These are phyloP conservation scores for Pisolithus sp. DNA, from an alignment of 768 basidiomycete genomes.

Conservation along the genomic window DNA sequence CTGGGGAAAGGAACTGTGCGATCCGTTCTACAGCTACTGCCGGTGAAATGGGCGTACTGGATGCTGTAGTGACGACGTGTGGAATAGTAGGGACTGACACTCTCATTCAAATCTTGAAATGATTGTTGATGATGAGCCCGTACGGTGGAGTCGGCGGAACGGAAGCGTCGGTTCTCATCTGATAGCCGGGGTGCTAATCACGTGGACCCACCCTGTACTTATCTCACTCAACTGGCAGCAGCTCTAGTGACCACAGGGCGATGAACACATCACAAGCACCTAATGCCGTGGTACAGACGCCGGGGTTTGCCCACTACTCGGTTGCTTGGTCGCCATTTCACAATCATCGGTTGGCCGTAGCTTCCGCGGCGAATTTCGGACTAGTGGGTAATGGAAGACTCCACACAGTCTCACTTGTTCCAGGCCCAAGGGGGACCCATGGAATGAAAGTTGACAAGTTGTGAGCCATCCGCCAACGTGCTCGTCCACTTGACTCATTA, in stretches of 20 bases:
- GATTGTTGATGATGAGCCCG: neutral
- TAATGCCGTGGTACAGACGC: conserved; percentile 58
- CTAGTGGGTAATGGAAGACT: conserved; percentile 93
- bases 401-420: conserved; percentile 51
- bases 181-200: conserved; percentile 2
- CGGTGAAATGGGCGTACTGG: conserved; percentile 34
- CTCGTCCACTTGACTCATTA: conserved; percentile 6
- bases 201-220: neutral
- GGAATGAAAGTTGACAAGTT: conserved; percentile 56
- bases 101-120: conserved; percentile 46
- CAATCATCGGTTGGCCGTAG: conserved; percentile 64
- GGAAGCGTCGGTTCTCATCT: neutral
- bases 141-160: neutral
- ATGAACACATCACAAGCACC: conserved; percentile 34
- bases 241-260: neutral
- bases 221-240: neutral
- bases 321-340: conserved; percentile 86
- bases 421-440: conserved; percentile 40
- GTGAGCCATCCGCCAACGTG: conserved; percentile 37
- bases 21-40: conserved; percentile 56
- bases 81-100: conserved; percentile 74
- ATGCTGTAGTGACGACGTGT: conserved; percentile 37
- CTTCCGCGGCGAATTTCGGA: conserved; percentile 89
- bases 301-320: conserved; percentile 79
- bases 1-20: conserved; percentile 56